Conservation (phyloP, 208 protist genomes). For the Tritrichomonas foetus region DNA sequence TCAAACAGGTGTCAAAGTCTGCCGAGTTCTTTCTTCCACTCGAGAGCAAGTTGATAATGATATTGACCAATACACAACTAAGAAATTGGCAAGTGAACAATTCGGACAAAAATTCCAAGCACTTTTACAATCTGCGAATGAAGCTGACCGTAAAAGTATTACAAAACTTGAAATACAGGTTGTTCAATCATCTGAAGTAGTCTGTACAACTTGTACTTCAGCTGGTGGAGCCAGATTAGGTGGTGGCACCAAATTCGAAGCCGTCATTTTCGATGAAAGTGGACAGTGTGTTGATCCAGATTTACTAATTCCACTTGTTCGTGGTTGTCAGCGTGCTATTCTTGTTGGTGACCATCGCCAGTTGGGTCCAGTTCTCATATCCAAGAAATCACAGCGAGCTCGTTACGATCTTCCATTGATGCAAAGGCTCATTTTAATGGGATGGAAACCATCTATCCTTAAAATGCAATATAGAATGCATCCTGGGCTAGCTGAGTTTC, state of each 20-base stretch:
- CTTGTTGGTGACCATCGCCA: conserved; percentile 89
- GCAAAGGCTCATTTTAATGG: conserved; percentile 81
- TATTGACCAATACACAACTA: conserved; percentile 76
- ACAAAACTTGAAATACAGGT: conserved; percentile 45
- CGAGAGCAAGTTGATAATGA: conserved; percentile 70
- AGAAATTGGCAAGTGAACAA: conserved; percentile 70
- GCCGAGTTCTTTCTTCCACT: conserved; percentile 76
- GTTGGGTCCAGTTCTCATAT: conserved; percentile 87
- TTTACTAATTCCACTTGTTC: conserved; percentile 81
- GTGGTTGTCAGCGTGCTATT: conserved; percentile 72
- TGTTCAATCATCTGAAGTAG: conserved; percentile 72
- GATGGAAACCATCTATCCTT: conserved; percentile 63
- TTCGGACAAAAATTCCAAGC: conserved; percentile 45
- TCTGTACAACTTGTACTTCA: conserved; percentile 84
- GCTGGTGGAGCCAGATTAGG: conserved; percentile 77
- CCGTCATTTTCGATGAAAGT: conserved; percentile 90
- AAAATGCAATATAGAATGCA: conserved; percentile 53
- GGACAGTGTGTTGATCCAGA: conserved; percentile 88
- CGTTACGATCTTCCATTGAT: conserved; percentile 83
- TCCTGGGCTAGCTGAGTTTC: conserved; percentile 41
- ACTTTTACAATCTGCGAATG: conserved; percentile 68
- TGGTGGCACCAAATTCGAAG: conserved; percentile 68
- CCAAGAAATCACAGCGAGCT: conserved; percentile 73
- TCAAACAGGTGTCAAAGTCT: conserved; percentile 77
- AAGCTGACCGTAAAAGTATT: not conserved